Conservation (phyloP, 2,329 filamentous ascomycete genomes). For the Sporothrix brunneoviolacea region DNA sequence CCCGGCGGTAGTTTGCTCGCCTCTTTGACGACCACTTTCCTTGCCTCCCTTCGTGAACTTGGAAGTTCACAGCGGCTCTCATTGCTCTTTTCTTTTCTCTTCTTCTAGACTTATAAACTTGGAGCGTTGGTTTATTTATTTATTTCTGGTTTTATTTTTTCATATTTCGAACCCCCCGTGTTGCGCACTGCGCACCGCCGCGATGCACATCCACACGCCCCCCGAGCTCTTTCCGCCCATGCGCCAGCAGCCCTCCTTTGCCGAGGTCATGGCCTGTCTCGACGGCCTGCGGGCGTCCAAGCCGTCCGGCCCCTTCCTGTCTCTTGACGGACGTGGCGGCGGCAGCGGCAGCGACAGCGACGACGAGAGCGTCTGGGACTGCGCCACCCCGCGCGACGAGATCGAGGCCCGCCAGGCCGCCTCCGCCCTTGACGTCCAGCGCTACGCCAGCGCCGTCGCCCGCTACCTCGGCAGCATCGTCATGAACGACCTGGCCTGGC, state of each 20-base stretch:
- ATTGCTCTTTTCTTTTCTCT: not conserved
- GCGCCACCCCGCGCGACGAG: constrained; percentile 35
- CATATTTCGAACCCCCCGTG: not conserved
- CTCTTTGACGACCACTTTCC: not conserved
- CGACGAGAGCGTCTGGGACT: constrained; percentile 52
- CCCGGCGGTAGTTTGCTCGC: constrained; percentile 4
- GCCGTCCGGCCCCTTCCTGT: constrained; percentile 22
- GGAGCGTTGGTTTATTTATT: not conserved
- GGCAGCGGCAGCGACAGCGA: too few species aligned
- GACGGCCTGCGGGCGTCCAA: constrained; percentile 60
- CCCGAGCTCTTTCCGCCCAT: constrained; percentile 69
- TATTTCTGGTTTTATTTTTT: not conserved
- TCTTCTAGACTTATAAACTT: not conserved
- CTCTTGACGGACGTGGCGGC: too few species aligned
- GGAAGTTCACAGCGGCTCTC: too few species aligned
- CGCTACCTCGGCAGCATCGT: constrained; percentile 65
- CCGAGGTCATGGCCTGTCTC: constrained; percentile 59
- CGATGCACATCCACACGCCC: constrained; percentile 18
- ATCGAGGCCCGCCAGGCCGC: constrained; percentile 36
- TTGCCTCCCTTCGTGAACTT: not conserved
- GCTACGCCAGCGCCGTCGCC: constrained; percentile 40
- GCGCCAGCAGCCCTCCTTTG: constrained; percentile 65
- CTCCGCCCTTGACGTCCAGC: constrained; percentile 36
- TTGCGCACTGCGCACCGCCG: not conserved
- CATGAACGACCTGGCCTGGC: constrained; percentile 61